Conservation (phyloP, 306 rosid species). For the Prunus persica region Prunus_persica_NCBIv2 NC_034011.1:16129501-16130000, state of each 20-base stretch:
- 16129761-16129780: background rate
- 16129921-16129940: too few relatives aligned
- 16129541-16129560: slow-evolving; percentile 63
- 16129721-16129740: background rate
- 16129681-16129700: background rate
- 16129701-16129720: background rate
- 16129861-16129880: too few relatives aligned
- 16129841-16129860: too few relatives aligned
- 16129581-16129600: slow-evolving; percentile 73
- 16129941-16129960: too few relatives aligned
- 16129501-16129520: slow-evolving; percentile 26
- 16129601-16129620: slow-evolving; percentile 58
- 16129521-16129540: slow-evolving; percentile 74
- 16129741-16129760: background rate
- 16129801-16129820: background rate
- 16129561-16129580: slow-evolving; percentile 75
- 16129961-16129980: too few relatives aligned
- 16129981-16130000: too few relatives aligned
- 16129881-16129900: too few relatives aligned
- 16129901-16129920: too few relatives aligned
- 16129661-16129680: background rate
- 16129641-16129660: slow-evolving; percentile 33
- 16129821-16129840: too few relatives aligned
- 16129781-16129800: background rate
- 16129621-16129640: slow-evolving; percentile 59